phyloP scores from a whole-genome alignment of 176 grass and related monocot species.

The Pharus latifolius region DNA sequence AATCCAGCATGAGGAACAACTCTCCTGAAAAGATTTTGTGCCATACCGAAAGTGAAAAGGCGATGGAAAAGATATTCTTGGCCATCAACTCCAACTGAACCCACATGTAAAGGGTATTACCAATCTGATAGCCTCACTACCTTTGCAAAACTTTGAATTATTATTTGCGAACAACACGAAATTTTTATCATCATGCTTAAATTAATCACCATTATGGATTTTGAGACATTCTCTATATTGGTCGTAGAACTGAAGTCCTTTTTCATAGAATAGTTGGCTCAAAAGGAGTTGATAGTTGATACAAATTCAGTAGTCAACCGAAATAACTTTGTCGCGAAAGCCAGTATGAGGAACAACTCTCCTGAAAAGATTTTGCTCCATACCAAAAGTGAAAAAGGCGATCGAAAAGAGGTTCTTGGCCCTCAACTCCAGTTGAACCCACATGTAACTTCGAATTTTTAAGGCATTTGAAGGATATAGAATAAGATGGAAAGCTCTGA shows the following conservation, averaged over 20 bases:
- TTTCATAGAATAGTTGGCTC: too few species aligned
- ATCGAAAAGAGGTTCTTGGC: slow-evolving; percentile 5
- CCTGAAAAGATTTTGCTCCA: background rate
- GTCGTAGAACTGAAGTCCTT: too few species aligned
- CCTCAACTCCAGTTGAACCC: background rate
- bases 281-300: background rate
- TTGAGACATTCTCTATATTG: too few species aligned
- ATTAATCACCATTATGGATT: too few species aligned
- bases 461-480: background rate
- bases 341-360: background rate
- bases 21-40: background rate
- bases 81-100: background rate
- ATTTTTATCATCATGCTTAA: too few species aligned
- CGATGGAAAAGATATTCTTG: slow-evolving; percentile 9
- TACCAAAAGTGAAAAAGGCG: background rate
- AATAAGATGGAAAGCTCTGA: background rate
- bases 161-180: too few species aligned
- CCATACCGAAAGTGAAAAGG: background rate
- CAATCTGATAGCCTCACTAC: background rate
- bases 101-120: background rate
- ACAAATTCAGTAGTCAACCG: slow-evolving; percentile 2
- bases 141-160: background rate
- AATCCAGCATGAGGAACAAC: background rate
- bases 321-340: background rate
- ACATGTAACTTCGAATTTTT: too few species aligned